phyloP scores from a whole-genome alignment of 495 filamentous ascomycete genomes.

The Annulohypoxylon stygium region DNA sequence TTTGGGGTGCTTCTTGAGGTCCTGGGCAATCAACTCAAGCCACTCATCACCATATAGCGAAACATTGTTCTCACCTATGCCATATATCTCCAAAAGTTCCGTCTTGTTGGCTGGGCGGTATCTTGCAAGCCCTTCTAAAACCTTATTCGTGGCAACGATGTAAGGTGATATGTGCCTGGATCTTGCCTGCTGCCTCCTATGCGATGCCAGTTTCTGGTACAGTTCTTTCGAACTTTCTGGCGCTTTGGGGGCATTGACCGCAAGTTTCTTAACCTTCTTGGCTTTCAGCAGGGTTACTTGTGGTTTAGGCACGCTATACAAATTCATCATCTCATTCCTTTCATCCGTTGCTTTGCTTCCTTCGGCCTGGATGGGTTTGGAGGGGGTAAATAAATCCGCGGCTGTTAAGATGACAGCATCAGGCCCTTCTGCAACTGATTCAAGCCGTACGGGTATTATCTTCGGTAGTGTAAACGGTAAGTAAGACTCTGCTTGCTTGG shows the following conservation, averaged over 20 bases:
- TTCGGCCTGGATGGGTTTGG: background rate
- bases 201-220: background rate
- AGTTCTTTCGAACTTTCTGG: background rate
- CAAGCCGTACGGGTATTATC: constrained; percentile 18
- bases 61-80: background rate
- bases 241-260: background rate
- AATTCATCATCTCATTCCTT: background rate
- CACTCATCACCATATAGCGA: constrained; percentile 24
- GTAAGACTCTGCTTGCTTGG: constrained; percentile 69
- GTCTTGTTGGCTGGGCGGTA: constrained; percentile 8
- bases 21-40: constrained; percentile 13
- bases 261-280: background rate
- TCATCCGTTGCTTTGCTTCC: background rate
- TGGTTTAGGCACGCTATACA: background rate
- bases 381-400: constrained; percentile 1
- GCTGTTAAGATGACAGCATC: constrained; percentile 14
- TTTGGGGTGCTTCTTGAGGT: background rate
- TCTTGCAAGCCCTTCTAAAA: constrained; percentile 2
- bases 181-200: background rate
- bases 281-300: background rate
- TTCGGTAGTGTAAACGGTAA: background rate
- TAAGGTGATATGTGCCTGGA: background rate
- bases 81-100: constrained; percentile 11
- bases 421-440: constrained; percentile 4
- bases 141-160: background rate